Evolutionary conservation across 1,284 basidiomycete genomes (phyloP).

Genomic region (Tilletia setariae): DNA sequence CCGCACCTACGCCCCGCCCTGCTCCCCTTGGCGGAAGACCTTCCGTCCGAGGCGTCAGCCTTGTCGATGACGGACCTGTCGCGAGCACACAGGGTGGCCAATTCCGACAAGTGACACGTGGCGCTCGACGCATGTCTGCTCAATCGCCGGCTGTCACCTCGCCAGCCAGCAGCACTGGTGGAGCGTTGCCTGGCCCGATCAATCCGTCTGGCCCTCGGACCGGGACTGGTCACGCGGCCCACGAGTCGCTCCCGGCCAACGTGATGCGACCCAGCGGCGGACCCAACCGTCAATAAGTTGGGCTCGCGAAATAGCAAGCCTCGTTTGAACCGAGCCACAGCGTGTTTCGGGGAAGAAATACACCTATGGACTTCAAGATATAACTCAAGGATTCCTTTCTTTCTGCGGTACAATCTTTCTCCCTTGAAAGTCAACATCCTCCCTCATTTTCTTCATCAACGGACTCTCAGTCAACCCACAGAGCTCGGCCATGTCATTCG

Average conservation of each 20-base stretch:
- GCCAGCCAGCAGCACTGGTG: not conserved
- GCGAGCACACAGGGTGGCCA: conserved; percentile 28
- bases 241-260: not conserved
- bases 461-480: too few species aligned
- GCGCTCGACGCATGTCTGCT: conserved; percentile 32
- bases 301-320: too few species aligned
- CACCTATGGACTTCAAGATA: too few species aligned
- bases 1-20: conserved; percentile 17
- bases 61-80: conserved; percentile 52
- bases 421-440: too few species aligned
- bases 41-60: conserved; percentile 37
- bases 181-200: not conserved
- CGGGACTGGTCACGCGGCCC: not conserved
- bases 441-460: too few species aligned
- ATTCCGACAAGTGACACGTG: conserved; percentile 47
- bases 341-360: too few species aligned
- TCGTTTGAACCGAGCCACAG: too few species aligned
- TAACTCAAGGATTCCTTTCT: too few species aligned
- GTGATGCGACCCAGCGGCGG: not conserved
- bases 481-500: too few species aligned
- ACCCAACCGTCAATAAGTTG: not conserved
- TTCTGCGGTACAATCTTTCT: too few species aligned
- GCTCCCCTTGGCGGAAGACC: conserved; percentile 22
- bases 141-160: conserved; percentile 10
- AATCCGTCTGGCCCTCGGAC: not conserved